These are phyloP conservation scores for Fusarium ramigenum DNA, from an alignment of 2,329 filamentous ascomycete genomes.

Conservation along the genomic window DNA sequence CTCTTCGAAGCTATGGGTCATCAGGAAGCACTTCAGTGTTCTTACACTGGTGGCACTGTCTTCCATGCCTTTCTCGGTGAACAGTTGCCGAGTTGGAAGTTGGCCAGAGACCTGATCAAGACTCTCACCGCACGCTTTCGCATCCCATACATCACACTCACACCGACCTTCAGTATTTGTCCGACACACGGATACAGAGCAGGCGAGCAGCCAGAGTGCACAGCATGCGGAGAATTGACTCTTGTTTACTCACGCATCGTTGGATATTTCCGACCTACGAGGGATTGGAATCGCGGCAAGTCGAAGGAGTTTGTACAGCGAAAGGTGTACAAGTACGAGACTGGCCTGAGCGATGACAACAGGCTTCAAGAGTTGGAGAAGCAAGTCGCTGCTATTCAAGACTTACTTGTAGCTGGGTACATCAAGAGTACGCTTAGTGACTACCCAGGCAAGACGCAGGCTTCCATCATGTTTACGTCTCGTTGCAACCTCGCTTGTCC, in stretches of 20 bases:
- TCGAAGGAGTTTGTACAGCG: conserved; percentile 27
- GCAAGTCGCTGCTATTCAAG: conserved; percentile 10
- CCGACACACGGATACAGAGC: conserved; percentile 29
- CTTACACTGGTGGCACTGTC: conserved; percentile 38
- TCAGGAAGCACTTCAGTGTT: conserved; percentile 36
- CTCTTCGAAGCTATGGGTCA: conserved; percentile 34
- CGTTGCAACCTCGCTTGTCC: conserved; percentile 37
- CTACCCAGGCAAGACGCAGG: conserved; percentile 37
- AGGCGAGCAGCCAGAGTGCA: conserved; percentile 30
- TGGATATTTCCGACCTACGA: conserved; percentile 32
- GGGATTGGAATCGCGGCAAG: conserved; percentile 41
- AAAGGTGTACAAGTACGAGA: conserved; percentile 30
- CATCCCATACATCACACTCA: conserved; percentile 37
- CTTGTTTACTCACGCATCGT: conserved; percentile 40
- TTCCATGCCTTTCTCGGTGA: conserved; percentile 40
- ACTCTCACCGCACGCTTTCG: conserved; percentile 32
- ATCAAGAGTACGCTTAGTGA: conserved; percentile 37
- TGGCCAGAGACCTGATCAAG: conserved; percentile 34
- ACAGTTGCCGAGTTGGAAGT: conserved; percentile 26
- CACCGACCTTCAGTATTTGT: conserved; percentile 39
- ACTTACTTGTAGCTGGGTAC: conserved; percentile 33
- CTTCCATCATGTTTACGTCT: conserved; percentile 39
- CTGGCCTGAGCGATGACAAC: accelerated
- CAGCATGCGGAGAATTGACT: conserved; percentile 8
- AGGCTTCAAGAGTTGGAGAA: conserved; percentile 6